Conservation (phyloP, 768 basidiomycete species). For the Lactarius sp. region DNA sequence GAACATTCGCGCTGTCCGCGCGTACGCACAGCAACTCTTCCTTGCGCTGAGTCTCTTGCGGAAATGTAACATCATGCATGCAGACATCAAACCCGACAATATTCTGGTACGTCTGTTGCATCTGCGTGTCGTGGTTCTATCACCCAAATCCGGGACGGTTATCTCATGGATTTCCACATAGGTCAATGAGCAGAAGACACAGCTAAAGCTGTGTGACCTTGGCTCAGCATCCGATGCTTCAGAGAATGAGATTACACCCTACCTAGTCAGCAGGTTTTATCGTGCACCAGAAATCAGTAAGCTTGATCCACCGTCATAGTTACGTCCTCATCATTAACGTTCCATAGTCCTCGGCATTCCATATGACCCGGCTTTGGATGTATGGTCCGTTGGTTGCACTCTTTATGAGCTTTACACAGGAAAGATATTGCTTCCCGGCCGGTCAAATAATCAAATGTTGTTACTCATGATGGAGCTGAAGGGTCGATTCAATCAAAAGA, state of each 20-base stretch:
- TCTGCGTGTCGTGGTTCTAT: background rate
- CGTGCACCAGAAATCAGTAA: constrained; percentile 97
- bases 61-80: constrained; percentile 94
- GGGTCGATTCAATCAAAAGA: constrained; percentile 87
- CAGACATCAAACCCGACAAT: constrained; percentile 98
- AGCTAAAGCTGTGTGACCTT: constrained; percentile 91
- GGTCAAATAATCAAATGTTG: constrained; percentile 97
- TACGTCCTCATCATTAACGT: constrained; percentile 19
- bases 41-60: constrained; percentile 77
- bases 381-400: constrained; percentile 98
- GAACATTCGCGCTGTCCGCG: constrained; percentile 94
- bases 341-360: constrained; percentile 84
- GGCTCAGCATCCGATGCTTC: constrained; percentile 95
- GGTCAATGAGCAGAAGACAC: constrained; percentile 93
- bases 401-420: constrained; percentile 94
- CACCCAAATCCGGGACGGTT: background rate
- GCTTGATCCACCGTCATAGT: constrained; percentile 29
- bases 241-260: constrained; percentile 96
- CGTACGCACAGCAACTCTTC: constrained; percentile 97
- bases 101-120: constrained; percentile 62
- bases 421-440: constrained; percentile 95
- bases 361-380: constrained; percentile 89
- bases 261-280: constrained; percentile 96
- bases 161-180: constrained; percentile 30
- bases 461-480: constrained; percentile 97